Base-by-base conservation (phyloP, 495 filamentous ascomycete genomes). In the Neurospora sp. region DNA sequence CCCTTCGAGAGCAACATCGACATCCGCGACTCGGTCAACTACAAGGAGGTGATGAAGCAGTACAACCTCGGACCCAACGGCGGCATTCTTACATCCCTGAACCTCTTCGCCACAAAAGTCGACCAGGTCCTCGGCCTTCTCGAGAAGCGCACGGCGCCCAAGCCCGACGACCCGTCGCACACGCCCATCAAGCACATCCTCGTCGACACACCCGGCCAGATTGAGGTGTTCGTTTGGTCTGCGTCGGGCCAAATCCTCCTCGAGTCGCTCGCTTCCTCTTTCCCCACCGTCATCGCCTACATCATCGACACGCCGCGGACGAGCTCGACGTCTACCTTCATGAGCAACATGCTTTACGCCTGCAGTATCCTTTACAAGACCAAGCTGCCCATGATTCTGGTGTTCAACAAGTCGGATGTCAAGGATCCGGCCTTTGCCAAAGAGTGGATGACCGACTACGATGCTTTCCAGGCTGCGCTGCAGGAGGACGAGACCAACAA, bases 381-480 rank as follows among this genome's bases (percentile, higher is more conserved):
- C 9, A 96, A 96, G 78, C 86, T 99, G 8, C 96, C 96, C 4
- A 98, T 99, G 95, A 96, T 99, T 31, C 81, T 99, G 18, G 96
- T 98, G 4, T 98, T 98, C 85, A 99, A 99, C 83, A 99, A 99
- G 85, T 97, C 94, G 0, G 96, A 99, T 79, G 92, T 96, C 7
- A 91, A 96, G 78, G 92, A 96, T 77, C 93, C 94, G 4, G 87
- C 86, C 27, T 97, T 97, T 76, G 96, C 93, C 10, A 96, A 97
- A 84, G 94, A 98, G 80, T 99, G 96, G 96, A 99, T 99, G 96
- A 97, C 94, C 20, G 94, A 99, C 79, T 98, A 96, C 77, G 95
- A 98, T 74, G 90, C 92, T 16, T 99, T 99, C 82, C 96, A 98
- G 81, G 88, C 87, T 39, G 96, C 96, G 46, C 82, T 99, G 40